Evolutionary conservation across 495 filamentous ascomycete species (phyloP).

Genomic region (Penicillium cataractarum): DNA sequence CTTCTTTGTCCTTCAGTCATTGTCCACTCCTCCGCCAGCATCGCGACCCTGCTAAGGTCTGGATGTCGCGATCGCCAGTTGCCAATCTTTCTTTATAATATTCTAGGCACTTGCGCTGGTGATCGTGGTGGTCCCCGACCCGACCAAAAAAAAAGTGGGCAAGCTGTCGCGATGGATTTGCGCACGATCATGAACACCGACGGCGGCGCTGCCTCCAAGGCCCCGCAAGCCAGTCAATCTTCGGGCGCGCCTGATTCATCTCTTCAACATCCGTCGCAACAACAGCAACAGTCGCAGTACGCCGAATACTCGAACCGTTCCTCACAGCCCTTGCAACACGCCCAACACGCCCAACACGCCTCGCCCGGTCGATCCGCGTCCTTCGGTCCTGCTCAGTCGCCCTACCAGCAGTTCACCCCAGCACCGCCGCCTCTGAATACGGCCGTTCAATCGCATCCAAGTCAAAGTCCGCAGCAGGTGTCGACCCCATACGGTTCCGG

Average conservation of each 20-base stretch:
- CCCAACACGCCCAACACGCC: conserved; percentile 43
- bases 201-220: conserved; percentile 40
- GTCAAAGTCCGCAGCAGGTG: conserved; percentile 39
- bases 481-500: conserved; percentile 41
- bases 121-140: conserved; percentile 26
- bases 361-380: conserved; percentile 47
- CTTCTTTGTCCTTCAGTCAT: conserved; percentile 27
- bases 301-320: conserved; percentile 40
- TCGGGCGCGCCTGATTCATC: conserved; percentile 28
- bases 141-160: conserved; percentile 12
- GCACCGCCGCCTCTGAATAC: conserved; percentile 37
- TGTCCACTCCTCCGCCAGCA: conserved; percentile 20
- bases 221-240: conserved; percentile 30
- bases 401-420: conserved; percentile 49
- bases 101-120: conserved; percentile 24
- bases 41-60: conserved; percentile 18
- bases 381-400: conserved; percentile 47
- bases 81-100: conserved; percentile 20
- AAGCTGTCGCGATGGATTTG: conserved; percentile 53
- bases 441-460: conserved; percentile 37
- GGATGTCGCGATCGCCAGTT: conserved; percentile 29
- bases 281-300: conserved; percentile 35
- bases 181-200: conserved; percentile 58
- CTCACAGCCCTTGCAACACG: conserved; percentile 47
- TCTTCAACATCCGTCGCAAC: conserved; percentile 38